Conservation (phyloP, 2,329 filamentous ascomycete genomes). For the Diaporthe aspalathi region DNA sequence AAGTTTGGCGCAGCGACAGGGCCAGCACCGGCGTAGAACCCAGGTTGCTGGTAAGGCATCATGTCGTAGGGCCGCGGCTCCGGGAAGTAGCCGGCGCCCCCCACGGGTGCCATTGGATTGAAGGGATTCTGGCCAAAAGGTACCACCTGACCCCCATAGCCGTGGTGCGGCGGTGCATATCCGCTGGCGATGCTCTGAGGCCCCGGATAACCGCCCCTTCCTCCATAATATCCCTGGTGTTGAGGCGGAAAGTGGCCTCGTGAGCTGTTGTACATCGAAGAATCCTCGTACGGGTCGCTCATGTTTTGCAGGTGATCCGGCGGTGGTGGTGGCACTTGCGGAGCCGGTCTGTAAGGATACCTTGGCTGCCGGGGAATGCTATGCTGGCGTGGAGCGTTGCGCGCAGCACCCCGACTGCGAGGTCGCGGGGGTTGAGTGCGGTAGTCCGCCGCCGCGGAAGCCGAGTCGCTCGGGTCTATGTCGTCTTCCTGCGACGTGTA, state of each 20-base stretch:
- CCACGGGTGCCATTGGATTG: slow-evolving; percentile 51
- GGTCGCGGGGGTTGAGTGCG: slow-evolving; percentile 45
- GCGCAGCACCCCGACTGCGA: slow-evolving; percentile 51
- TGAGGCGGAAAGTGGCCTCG: slow-evolving; percentile 50
- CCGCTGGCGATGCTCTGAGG: slow-evolving; percentile 60
- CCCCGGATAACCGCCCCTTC: slow-evolving; percentile 50
- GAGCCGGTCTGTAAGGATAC: slow-evolving; percentile 40
- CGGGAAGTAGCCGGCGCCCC: slow-evolving; percentile 56
- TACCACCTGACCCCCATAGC: slow-evolving; percentile 57
- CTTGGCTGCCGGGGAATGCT: slow-evolving; percentile 50
- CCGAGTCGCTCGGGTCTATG: slow-evolving; percentile 69
- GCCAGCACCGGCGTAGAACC: slow-evolving; percentile 48
- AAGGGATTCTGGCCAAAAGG: slow-evolving; percentile 62
- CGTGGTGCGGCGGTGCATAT: slow-evolving; percentile 53
- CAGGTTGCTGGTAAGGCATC: slow-evolving; percentile 60
- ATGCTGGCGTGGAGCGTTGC: slow-evolving; percentile 52
- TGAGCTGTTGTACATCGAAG: slow-evolving; percentile 46
- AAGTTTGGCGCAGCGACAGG: slow-evolving; percentile 42
- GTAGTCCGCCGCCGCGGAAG: slow-evolving; percentile 58
- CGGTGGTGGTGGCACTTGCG: slow-evolving; percentile 56
- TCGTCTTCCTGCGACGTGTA: slow-evolving; percentile 58
- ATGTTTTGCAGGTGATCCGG: slow-evolving; percentile 48
- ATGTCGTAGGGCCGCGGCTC: slow-evolving; percentile 59
- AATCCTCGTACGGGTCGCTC: slow-evolving; percentile 74
- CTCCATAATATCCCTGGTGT: slow-evolving; percentile 47